Conservation (phyloP, 352 stramenopile genomes). For the Phytopythium delawarense region DNA sequence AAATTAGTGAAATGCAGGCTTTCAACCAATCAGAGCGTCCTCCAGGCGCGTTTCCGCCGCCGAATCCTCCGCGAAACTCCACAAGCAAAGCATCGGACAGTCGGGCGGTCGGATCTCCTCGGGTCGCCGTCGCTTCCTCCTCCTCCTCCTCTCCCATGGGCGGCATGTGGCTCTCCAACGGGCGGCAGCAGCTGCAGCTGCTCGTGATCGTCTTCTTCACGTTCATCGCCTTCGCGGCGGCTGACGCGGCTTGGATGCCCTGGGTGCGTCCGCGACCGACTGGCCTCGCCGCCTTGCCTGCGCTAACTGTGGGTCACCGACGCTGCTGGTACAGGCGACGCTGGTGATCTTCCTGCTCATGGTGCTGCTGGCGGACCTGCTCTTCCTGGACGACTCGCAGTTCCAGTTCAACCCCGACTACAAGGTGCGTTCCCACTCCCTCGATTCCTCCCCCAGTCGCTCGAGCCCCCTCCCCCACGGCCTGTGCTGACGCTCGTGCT, state of each 20-base stretch:
- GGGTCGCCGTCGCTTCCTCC: background rate
- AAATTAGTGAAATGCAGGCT: too few species aligned
- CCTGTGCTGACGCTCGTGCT: background rate
- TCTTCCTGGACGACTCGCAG: constrained; percentile 68
- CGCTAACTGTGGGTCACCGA: background rate
- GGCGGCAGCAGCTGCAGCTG: constrained; percentile 74
- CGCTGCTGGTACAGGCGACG: constrained; percentile 35
- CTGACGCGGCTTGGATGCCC: constrained; percentile 72
- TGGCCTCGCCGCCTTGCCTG: too few species aligned
- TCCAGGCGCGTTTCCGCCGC: too few species aligned
- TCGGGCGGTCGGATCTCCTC: too few species aligned
- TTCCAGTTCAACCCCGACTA: constrained; percentile 86
- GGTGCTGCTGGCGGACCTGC: constrained; percentile 63
- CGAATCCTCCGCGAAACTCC: too few species aligned
- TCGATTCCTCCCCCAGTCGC: constrained; percentile 1
- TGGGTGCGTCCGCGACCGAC: constrained; percentile 36
- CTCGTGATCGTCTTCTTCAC: constrained; percentile 82
- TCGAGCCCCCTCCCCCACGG: background rate
- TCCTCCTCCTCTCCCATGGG: background rate
- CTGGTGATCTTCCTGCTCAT: constrained; percentile 74
- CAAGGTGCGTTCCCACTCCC: constrained; percentile 38
- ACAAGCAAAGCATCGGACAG: too few species aligned
- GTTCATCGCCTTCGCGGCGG: constrained; percentile 74
- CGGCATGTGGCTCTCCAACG: constrained; percentile 71
- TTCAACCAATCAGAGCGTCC: too few species aligned